Base-by-base conservation (phyloP, 108 stramenopile genomes). In the Parietichytrium sp. region DNA sequence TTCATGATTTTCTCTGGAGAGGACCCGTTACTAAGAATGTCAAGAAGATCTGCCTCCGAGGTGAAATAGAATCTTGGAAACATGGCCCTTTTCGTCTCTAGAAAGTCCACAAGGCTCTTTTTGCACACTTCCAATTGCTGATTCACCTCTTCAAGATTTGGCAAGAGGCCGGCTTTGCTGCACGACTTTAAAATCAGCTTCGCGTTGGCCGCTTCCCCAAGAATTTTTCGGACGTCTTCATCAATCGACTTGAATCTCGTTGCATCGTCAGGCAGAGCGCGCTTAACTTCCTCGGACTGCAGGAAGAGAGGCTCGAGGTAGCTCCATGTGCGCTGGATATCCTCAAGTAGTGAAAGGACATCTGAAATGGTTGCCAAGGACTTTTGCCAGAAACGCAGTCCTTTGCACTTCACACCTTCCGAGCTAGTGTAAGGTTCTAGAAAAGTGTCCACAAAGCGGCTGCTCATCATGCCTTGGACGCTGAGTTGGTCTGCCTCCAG, bases 261-360 rank as follows among this genome's bases (percentile, higher is more conserved):
- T 6, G 93, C 88, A 77, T 93, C 93, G 49, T 92, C 92, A 3
- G 93, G 93, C 18, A 94, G 85, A 79, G 93, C 93, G 4, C 84
- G 55, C 55, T 92, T 93, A 25, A 94, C 93, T 78, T 94, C 93
- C 7, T 93, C 93, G 8, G 91, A 92, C 8, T 83, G 87, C 20
- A 94, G 91, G 82, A 94, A 94, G 48, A 94, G 86, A 20, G 93
- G 92, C 85, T 92, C 93, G 42, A 94, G 87, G 82, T 93, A 94
- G 12, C 87, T 86, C 93, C 93, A 94, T 23, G 89, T 91, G n/a
- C 91, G 86, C 87, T 94, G 93, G 18, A 94, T 92, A 29, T 91
- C 91, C 16, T 77, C 80, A 18, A 92, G 54, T 18, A 91, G 79
- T 3, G 78, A 52, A 78, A 90, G 90, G 4, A 93, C 89, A 54